Evolutionary conservation across 1,139 yeast genomes (phyloP).

Genomic region (Candida frijolesensis): DNA sequence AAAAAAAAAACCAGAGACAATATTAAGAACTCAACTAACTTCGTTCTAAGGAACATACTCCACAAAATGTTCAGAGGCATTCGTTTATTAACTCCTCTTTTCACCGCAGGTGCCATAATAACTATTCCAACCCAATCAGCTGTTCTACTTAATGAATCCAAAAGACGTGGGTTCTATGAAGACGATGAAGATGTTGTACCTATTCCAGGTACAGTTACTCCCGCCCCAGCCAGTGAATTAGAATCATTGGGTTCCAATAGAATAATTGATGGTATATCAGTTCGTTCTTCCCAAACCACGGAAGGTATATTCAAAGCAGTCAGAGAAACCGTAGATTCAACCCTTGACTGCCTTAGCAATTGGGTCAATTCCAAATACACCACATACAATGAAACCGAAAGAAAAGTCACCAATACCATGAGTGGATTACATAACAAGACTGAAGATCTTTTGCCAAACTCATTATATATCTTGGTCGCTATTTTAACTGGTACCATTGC

Average conservation of each 20-base stretch:
- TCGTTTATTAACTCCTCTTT: constrained; percentile 13
- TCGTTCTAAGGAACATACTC: background rate
- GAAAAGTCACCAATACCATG: constrained; percentile 65
- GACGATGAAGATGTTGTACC: constrained; percentile 55
- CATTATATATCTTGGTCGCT: constrained; percentile 73
- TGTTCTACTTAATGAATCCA: constrained; percentile 23
- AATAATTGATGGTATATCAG: constrained; percentile 58
- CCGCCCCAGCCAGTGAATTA: constrained; percentile 52
- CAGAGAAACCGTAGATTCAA: constrained; percentile 36
- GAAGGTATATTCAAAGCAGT: constrained; percentile 51
- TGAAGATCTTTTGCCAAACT: constrained; percentile 79
- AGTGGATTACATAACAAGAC: constrained; percentile 68
- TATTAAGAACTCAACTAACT: too few relatives aligned
- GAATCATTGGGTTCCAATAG: constrained; percentile 45
- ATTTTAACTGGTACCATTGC: constrained; percentile 77
- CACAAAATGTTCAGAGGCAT: constrained; percentile 13
- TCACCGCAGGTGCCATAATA: constrained; percentile 12
- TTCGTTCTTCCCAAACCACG: constrained; percentile 52
- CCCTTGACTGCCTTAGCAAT: constrained; percentile 19
- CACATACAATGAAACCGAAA: constrained; percentile 61
- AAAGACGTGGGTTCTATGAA: constrained; percentile 60
- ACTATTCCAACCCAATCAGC: constrained; percentile 2
- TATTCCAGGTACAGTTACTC: constrained; percentile 54
- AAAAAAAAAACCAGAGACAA: background rate
- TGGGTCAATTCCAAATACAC: constrained; percentile 43